Conservation (phyloP, 139 green algal genomes). For the Pleodorina starrii region DNA sequence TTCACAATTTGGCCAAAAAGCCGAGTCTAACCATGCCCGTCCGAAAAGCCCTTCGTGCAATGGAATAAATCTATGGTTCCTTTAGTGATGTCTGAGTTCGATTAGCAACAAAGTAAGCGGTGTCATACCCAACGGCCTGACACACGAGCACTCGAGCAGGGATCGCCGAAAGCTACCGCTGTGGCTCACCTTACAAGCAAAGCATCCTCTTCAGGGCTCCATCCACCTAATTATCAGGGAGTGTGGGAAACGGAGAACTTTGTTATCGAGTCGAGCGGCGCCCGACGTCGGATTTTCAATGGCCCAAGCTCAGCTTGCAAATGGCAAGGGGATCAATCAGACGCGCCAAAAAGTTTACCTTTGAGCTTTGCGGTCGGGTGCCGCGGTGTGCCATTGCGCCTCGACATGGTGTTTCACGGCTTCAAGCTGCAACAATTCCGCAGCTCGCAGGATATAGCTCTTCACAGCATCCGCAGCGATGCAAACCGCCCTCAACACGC, state of each 20-base stretch:
- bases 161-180: neutral
- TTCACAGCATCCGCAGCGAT: too few species aligned
- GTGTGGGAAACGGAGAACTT: neutral
- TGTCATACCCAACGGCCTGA: neutral
- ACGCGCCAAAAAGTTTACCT: too few species aligned
- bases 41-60: neutral
- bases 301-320: too few species aligned
- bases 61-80: too few species aligned
- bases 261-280: neutral
- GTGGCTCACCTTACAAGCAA: conserved; percentile 54
- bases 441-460: neutral
- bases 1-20: too few species aligned
- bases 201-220: conserved; percentile 64
- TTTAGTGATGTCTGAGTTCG: too few species aligned
- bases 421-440: neutral
- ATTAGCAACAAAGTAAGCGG: too few species aligned
- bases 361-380: conserved; percentile 60
- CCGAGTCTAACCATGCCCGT: too few species aligned
- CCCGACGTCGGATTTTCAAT: too few species aligned
- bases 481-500: too few species aligned
- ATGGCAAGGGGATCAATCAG: too few species aligned
- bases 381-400: conserved; percentile 7
- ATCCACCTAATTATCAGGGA: conserved; percentile 29
- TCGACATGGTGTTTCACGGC: neutral
- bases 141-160: neutral